Conservation (phyloP, 2,329 filamentous ascomycete genomes). For the Drechslera avenae region DNA sequence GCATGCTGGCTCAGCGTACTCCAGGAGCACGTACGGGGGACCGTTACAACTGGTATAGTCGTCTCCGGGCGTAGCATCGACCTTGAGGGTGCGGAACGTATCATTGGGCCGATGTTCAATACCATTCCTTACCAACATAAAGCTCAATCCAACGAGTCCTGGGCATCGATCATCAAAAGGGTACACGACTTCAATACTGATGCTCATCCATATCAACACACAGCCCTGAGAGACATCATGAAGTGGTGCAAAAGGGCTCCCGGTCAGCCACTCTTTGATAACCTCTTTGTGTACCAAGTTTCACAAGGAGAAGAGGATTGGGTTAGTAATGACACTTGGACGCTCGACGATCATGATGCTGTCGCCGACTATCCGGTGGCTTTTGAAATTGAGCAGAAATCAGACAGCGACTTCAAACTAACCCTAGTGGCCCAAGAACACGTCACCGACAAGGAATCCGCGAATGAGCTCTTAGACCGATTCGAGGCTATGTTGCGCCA, state of each 20-base stretch:
- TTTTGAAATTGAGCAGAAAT: constrained; percentile 69
- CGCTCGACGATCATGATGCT: constrained; percentile 46
- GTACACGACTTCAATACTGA: constrained; percentile 75
- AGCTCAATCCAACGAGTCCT: constrained; percentile 55
- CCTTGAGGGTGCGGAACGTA: constrained; percentile 66
- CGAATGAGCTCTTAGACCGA: constrained; percentile 49
- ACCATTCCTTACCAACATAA: constrained; percentile 74
- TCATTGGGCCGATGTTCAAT: constrained; percentile 87
- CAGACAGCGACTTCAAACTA: constrained; percentile 57
- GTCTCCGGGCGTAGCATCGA: constrained; percentile 78
- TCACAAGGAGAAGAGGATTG: constrained; percentile 27
- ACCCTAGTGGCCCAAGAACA: constrained; percentile 64
- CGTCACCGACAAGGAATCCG: constrained; percentile 44
- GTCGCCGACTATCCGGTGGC: constrained; percentile 75
- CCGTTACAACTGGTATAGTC: constrained; percentile 71
- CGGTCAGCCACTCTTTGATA: constrained; percentile 68
- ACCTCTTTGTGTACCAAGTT: constrained; percentile 79
- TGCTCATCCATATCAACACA: constrained; percentile 75
- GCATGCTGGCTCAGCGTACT: constrained; percentile 73
- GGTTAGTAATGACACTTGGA: constrained; percentile 59
- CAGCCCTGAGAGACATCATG: constrained; percentile 76
- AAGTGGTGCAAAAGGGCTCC: constrained; percentile 71
- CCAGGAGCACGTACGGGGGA: constrained; percentile 54
- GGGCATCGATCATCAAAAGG: constrained; percentile 63
- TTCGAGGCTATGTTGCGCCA: constrained; percentile 51